Evolutionary conservation across 495 filamentous ascomycete genomes (phyloP).

Genomic region (Evernia prunastri): DNA sequence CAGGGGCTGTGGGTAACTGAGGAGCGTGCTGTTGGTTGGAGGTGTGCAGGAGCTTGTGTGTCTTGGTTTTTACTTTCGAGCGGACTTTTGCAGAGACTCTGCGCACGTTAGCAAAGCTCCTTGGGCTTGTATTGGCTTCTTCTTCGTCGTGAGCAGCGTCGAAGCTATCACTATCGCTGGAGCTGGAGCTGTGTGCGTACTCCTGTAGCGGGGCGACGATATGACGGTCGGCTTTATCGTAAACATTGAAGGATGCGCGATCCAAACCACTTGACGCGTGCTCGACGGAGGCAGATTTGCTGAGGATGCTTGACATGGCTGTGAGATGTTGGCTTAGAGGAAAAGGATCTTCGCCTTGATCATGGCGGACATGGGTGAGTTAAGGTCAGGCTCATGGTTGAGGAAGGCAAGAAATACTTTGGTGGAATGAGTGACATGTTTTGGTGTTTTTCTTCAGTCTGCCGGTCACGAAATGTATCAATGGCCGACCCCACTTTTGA

Average conservation of each 20-base stretch:
- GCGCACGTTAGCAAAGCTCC: constrained; percentile 1
- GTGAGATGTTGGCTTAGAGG: neutral
- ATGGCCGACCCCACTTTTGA: neutral
- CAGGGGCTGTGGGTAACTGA: neutral
- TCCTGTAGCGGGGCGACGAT: constrained; percentile 6
- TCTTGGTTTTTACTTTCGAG: constrained; percentile 10
- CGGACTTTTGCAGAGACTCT: constrained; percentile 7
- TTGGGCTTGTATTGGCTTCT: neutral
- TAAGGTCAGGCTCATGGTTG: neutral
- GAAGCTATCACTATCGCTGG: neutral
- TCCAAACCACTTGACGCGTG: constrained; percentile 7
- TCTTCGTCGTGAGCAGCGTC: neutral
- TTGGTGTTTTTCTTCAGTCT: too few species aligned
- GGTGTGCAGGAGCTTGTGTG: constrained; percentile 12
- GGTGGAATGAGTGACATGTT: neutral
- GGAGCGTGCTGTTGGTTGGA: constrained; percentile 10
- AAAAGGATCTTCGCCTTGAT: neutral
- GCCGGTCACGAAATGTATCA: too few species aligned
- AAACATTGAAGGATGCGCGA: constrained; percentile 14
- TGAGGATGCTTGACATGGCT: neutral
- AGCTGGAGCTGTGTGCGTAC: neutral
- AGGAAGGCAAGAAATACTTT: neutral
- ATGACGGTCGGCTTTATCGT: constrained; percentile 13
- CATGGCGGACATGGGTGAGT: neutral
- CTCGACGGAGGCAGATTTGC: neutral